Percentiles rank a stretch among this genome's conserved stretches.
phyloP scores from a whole-genome alignment of 139 green algal genomes.

The Nannochloris sp. region DNA sequence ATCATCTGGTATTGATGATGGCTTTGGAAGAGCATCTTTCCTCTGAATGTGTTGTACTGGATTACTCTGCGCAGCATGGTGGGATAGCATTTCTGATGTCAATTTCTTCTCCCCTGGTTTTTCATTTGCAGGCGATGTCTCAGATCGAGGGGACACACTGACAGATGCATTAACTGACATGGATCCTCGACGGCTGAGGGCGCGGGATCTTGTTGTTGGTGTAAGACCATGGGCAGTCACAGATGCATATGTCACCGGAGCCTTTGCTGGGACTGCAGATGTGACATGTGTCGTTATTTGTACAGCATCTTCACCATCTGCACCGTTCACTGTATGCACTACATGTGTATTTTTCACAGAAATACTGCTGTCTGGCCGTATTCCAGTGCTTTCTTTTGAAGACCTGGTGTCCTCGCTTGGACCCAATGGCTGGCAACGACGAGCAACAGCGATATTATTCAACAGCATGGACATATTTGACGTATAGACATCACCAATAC shows the following conservation, averaged over 20 bases:
- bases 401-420: neutral
- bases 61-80: neutral
- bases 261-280: neutral
- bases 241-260: constrained; percentile 1
- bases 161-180: constrained; percentile 1
- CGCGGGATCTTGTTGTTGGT: neutral
- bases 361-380: too few relatives aligned
- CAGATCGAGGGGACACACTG: neutral
- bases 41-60: neutral
- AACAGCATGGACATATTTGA: neutral
- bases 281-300: neutral
- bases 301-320: too few relatives aligned
- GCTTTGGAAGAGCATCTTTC: neutral
- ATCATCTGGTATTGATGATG: neutral
- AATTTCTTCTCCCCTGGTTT: neutral
- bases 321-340: too few relatives aligned
- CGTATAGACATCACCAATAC: neutral
- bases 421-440: neutral
- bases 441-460: constrained; percentile 1
- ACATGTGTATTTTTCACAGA: too few relatives aligned
- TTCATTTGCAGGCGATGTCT: neutral
- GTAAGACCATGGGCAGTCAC: constrained; percentile 11
- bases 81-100: neutral
- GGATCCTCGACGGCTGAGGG: neutral
- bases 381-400: too few relatives aligned